Percentiles rank a stretch among this genome's conserved stretches.
Evolutionary conservation across 148 eudicot genomes (phyloP).

Genomic region (Rhododendron henanense): DNA sequence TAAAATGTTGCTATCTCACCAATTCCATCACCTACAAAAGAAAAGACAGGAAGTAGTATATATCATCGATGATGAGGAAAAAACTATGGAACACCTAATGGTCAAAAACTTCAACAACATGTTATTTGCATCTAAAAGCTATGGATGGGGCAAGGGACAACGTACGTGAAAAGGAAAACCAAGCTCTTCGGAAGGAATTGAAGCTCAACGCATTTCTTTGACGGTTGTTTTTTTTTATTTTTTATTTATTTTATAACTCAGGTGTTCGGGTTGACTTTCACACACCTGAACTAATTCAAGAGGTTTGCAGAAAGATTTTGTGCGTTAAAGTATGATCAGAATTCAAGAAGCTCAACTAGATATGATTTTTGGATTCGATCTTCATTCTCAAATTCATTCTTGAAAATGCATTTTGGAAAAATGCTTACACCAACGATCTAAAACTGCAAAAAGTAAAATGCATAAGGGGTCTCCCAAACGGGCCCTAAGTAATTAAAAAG

Average conservation of each 20-base stretch:
- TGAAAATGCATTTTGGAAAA: no score
- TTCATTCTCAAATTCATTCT: no score
- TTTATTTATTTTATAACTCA: no score
- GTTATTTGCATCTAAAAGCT: not conserved
- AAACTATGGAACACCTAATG: not conserved
- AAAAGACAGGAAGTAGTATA: not conserved
- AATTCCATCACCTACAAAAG: not conserved
- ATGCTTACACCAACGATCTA: no score
- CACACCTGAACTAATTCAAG: no score
- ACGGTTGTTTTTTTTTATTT: not conserved
- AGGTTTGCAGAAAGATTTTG: no score
- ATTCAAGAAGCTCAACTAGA: no score
- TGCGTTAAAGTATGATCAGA: no score
- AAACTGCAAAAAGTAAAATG: no score
- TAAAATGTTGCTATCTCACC: not conserved
- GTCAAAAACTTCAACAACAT: not conserved
- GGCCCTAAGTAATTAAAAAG: not conserved
- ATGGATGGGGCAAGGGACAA: not conserved
- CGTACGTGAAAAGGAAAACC: not conserved
- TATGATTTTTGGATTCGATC: no score
- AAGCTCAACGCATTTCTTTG: not conserved
- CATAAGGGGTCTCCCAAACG: not conserved
- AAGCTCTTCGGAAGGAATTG: not conserved
- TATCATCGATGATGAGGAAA: not conserved
- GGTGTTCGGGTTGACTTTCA: no score